Base-by-base conservation (phyloP, 148 eudicot species). In the Cornus kousa region DNA sequence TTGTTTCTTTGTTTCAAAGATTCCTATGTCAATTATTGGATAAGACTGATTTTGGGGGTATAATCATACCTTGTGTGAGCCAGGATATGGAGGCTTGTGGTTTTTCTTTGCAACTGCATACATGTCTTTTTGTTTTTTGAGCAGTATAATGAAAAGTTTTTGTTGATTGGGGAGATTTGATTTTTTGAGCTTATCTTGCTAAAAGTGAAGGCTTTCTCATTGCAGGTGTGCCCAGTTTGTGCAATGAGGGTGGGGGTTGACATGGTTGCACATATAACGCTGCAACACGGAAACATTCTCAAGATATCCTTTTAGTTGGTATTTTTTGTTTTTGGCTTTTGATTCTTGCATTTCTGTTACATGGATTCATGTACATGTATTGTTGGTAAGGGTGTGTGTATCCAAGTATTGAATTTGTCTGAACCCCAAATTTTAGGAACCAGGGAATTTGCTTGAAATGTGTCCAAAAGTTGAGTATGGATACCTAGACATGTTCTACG, bases 151-250 rank as follows among this genome's bases (percentile, higher is more conserved):
- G 72, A 7, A 22, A 43, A 65, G 28, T 62, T 57, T 28, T 59
- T 22, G 60, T 33, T 28, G 16, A 17, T 35, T 71, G 14, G 3
- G 37, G 12, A 35, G 70, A 4, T 46, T 17, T 65, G 24, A 6
- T 75, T 43, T 28, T 24, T 24, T n/a, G 3, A 31, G 62, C 31
- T n/a, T 33, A 59, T 40, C 37, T 59, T 23, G 16, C 9, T 67
- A 70, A 46, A 32, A 68, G 35, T 83, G 50, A 66, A 24, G 3
- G 32, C 20, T 78, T 46, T 31, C 77, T 75, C 59, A 73, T 84
- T 88, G 85, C 94, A 96, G 99, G 95, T 91, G 46, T 96, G 99
- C 87, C 98, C 99, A 69, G 90, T 96, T 86, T 96, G 99, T 87
- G 88, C 92, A 23, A 80, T 85, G 88, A 87, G 93, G 88, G 94